Percentiles rank a stretch among this genome's conserved stretches.
Conservation (phyloP, 2,329 filamentous ascomycete species). For the Orbilia quercus region DNA sequence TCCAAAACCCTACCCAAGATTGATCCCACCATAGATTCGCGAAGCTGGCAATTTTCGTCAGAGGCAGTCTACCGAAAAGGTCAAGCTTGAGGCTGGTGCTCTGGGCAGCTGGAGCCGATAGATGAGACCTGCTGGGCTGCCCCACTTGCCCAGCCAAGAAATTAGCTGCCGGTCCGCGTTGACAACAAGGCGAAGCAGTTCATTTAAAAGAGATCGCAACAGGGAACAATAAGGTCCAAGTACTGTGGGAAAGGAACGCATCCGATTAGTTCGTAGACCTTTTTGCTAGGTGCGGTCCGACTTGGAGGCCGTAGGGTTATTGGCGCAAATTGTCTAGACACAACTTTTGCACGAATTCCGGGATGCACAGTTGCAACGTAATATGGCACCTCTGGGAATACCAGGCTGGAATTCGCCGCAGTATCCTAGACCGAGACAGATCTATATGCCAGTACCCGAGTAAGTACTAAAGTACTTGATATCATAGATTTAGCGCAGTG, state of each 20-base stretch:
- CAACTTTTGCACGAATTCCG: too few relatives aligned
- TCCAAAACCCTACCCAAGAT: neutral
- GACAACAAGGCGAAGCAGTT: conserved; percentile 47
- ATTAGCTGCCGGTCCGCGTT: conserved; percentile 25
- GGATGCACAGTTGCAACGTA: too few relatives aligned
- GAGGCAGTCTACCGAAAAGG: neutral
- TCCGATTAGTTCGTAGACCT: conserved; percentile 51
- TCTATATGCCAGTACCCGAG: too few relatives aligned
- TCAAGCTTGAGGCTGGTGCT: conserved; percentile 28
- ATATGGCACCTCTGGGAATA: too few relatives aligned
- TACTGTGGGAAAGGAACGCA: conserved; percentile 46
- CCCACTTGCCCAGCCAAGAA: conserved; percentile 35
- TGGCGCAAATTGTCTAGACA: neutral
- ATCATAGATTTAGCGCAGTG: too few relatives aligned
- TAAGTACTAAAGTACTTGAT: too few relatives aligned
- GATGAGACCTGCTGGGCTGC: conserved; percentile 24
- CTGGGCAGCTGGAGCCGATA: conserved; percentile 31
- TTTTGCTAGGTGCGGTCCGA: neutral
- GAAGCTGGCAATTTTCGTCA: neutral
- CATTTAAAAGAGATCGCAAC: conserved; percentile 3
- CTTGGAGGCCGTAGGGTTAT: neutral
- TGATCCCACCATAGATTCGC: conserved; percentile 1
- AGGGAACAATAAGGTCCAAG: conserved; percentile 1
- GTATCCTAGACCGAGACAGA: too few relatives aligned
- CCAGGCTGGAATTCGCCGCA: too few relatives aligned